phyloP scores from a whole-genome alignment of 495 filamentous ascomycete species.

The Cryomyces minteri region DNA sequence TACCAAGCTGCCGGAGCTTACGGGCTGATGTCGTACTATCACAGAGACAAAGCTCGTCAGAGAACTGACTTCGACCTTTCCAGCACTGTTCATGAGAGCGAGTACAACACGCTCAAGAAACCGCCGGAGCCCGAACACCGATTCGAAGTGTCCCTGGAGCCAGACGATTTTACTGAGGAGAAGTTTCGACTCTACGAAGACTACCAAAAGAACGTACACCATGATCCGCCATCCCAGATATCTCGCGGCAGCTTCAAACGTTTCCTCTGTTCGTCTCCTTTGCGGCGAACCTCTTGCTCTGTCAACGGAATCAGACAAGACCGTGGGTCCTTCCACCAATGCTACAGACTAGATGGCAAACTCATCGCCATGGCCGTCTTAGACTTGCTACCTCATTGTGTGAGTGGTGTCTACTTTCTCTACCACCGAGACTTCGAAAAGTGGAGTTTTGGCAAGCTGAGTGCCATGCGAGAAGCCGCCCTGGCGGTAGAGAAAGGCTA shows the following conservation, averaged over 20 bases:
- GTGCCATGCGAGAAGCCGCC: constrained; percentile 68
- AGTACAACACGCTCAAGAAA: constrained; percentile 36
- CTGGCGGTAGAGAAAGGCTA: constrained; percentile 61
- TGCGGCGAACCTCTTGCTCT: constrained; percentile 31
- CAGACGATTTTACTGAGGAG: constrained; percentile 64
- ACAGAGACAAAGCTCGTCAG: constrained; percentile 51
- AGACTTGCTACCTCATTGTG: constrained; percentile 68
- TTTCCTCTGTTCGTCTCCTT: constrained; percentile 71
- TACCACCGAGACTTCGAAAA: constrained; percentile 68
- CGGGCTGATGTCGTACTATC: constrained; percentile 1
- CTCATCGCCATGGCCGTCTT: constrained; percentile 79
- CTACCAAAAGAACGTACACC: constrained; percentile 70
- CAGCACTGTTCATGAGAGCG: constrained; percentile 51
- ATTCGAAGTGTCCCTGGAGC: constrained; percentile 64
- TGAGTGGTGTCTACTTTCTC: constrained; percentile 90
- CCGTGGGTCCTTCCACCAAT: constrained; percentile 87
- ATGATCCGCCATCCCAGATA: constrained; percentile 50
- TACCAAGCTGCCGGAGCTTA: background rate
- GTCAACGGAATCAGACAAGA: constrained; percentile 33
- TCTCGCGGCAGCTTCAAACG: constrained; percentile 50
- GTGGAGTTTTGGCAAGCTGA: constrained; percentile 75
- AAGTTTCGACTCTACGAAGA: constrained; percentile 73
- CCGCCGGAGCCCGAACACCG: constrained; percentile 53
- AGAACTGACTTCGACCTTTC: constrained; percentile 59
- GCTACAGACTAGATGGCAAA: constrained; percentile 77